These are phyloP conservation scores for Solanum lycopersicoides DNA, from an alignment of 257 asterid genomes.

Conservation along the genomic window DNA sequence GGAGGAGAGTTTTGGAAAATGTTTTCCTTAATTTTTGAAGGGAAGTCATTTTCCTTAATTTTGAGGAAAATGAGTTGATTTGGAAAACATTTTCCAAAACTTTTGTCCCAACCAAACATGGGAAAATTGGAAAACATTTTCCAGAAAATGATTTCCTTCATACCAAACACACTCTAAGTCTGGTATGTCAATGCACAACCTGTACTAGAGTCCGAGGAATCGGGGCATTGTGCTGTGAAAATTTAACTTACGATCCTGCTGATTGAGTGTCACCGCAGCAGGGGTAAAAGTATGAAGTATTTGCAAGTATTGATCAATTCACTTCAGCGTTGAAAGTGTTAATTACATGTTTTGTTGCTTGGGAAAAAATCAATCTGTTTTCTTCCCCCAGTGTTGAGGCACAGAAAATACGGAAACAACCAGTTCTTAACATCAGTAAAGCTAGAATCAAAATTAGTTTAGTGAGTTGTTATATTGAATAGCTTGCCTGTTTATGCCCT, in stretches of 20 bases:
- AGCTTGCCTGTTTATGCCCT: background rate
- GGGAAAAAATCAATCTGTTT: background rate
- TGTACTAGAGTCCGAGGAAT: background rate
- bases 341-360: background rate
- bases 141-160: no score
- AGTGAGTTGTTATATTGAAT: background rate
- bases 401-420: background rate
- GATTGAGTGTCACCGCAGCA: background rate
- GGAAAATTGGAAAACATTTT: no score
- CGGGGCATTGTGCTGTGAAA: background rate
- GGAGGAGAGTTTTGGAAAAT: no score
- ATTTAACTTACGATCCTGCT: background rate
- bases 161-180: no score
- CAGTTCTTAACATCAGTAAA: background rate
- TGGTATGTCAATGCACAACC: background rate
- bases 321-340: background rate
- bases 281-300: background rate
- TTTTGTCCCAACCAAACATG: no score
- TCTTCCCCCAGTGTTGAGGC: background rate
- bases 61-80: no score
- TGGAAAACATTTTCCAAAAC: no score
- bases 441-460: background rate
- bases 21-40: no score
- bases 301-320: background rate
- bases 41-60: no score